Base-by-base conservation (phyloP, 2,329 filamentous ascomycete genomes). In the Apiospora sp. region DNA sequence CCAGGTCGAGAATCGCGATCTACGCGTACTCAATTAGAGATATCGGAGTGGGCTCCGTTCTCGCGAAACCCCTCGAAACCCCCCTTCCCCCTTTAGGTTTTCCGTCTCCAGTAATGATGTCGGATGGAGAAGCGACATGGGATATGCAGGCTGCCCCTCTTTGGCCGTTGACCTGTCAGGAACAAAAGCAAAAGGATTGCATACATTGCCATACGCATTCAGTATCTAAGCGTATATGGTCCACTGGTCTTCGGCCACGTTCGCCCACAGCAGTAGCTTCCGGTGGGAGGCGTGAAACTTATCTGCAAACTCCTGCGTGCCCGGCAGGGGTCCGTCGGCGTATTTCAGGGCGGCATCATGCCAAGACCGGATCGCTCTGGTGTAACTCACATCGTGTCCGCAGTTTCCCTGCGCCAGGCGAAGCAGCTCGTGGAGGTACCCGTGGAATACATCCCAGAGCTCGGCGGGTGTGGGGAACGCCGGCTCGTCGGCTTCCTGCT, bases 211-310 rank as follows among this genome's bases (percentile, higher is more conserved):
- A 46, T 19, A 19, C 19, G n/a, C 34, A n/a, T 64, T 10, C 58
- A 41, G 30, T 16, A 46, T 37, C 46, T 68, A 48, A 27, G 12
- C 19, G 16, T 54, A 27, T 14, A 71, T 49, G 70, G 54, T 19
- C 51, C 27, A 71, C 68, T 69, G 51, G 41, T 68, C 43, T 51
- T 61, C 37, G 22, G 71, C 71, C 24, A 80, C 73, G 6, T 72
- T 75, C 4, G 76, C 79, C 80, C 80, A 81, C 0, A 67, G 71
- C 61, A 79, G 58, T 43, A 80, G 37, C 71, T 71, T 77, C 58
- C 30, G 67, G 73, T 81, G 78, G n/a, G 76, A 74, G 3, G 69
- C 64, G 27, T 71, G 72, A 71, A 79, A 81, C 43, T 72, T 73
- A 54, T 70, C 69, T 19, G 48, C 72, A 64, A 81, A 81, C 67